A percentile compares a stretch with the other conserved stretches of the same genome.
Conservation (phyloP, 139 green algal species). For the Auxenochlorella protothecoides region DNA sequence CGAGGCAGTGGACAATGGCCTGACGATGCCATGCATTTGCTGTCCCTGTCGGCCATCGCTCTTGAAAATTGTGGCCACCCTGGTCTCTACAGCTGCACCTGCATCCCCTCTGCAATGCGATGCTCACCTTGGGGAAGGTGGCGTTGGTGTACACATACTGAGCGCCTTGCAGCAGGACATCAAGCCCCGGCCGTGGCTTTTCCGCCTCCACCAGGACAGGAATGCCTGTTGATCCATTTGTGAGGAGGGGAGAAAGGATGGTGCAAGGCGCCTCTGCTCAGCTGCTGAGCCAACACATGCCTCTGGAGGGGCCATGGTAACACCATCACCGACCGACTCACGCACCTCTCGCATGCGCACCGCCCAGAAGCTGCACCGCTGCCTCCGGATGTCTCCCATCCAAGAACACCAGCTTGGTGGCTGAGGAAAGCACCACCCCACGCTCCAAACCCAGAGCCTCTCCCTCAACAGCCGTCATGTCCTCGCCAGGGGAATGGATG, state of each 20-base stretch:
- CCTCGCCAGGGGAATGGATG: constrained; percentile 84
- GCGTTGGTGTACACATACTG: constrained; percentile 70
- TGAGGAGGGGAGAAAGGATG: no score
- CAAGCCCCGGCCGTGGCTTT: constrained; percentile 59
- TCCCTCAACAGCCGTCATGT: constrained; percentile 29
- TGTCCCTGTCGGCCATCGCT: no score
- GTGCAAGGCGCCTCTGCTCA: neutral
- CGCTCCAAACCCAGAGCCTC: constrained; percentile 29
- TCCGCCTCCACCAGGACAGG: constrained; percentile 86
- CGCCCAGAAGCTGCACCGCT: constrained; percentile 61
- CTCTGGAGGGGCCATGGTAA: neutral
- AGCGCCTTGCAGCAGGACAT: constrained; percentile 58
- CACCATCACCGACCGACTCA: neutral
- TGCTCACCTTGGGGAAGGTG: constrained; percentile 57
- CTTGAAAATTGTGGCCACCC: no score
- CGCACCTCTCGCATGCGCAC: constrained; percentile 27
- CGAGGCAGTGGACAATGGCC: no score
- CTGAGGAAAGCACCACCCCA: neutral
- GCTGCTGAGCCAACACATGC: neutral
- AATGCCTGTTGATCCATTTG: constrained; percentile 16
- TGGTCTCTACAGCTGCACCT: no score
- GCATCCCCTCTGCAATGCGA: neutral
- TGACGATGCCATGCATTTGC: no score
- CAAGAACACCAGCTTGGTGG: constrained; percentile 78
- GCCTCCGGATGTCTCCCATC: constrained; percentile 83